Base-by-base conservation (phyloP, 768 basidiomycete species). In the Tricholoma flavovirens region DNA sequence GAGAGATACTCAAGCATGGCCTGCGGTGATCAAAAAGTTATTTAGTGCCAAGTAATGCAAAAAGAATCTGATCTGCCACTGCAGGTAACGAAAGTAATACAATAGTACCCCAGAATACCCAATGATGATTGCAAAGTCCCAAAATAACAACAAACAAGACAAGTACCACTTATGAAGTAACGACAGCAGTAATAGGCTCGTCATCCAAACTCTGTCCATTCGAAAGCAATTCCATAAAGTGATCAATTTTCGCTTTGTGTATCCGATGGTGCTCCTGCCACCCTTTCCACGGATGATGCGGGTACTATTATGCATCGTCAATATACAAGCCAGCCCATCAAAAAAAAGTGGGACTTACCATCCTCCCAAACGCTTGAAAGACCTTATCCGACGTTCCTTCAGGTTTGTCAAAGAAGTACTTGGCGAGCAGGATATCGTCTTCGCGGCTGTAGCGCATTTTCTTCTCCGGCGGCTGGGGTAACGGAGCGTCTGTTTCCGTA, bases 191-290 rank as follows among this genome's bases (percentile, higher is more conserved):
- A 12, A 55, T 42, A 19, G 60, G 63, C 22, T 62, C 65, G 1
- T 61, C 63, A 38, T 78, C 77, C 26, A 81, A 66, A 49, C 63
- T 67, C 66, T 87, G 83, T 11, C 88, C 89, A 29, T 76, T 75
- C 10, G 66, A 65, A 17, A 93, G 67, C 60, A 79, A 76, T 57
- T 83, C 74, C 42, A 90, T 86, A 38, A 89, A 78, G 70, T 91
- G 84, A 63, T 92, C 91, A 59, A 93, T 91, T 66, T 89, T 90
- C 11, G 83, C 77, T 66, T 92, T 93, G 67, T 93, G 91, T 63
- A 92, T 90, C 42, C 91, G 82, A 67, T 92, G 86, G 66, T 93
- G 91, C 64, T 93, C 91, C 68, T 93, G 91, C 91, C 91, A 93
- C 12, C 91, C 91, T 67, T 93, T 93, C 91, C 91, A 93, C 2